phyloP scores from a whole-genome alignment of 495 filamentous ascomycete species.

The Penicillium ochrochloron region DNA sequence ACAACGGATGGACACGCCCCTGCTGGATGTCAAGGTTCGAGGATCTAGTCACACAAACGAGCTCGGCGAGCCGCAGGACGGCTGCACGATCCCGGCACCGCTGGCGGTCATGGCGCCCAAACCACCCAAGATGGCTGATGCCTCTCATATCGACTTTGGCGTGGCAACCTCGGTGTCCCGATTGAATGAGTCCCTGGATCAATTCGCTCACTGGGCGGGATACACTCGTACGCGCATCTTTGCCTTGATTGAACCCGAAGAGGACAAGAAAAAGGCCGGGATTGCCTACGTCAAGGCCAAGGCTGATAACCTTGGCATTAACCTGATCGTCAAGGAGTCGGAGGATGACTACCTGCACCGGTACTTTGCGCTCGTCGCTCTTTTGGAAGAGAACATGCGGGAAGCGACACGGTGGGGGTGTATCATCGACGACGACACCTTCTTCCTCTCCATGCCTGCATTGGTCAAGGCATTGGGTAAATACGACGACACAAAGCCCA shows the following conservation, averaged over 20 bases:
- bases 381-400: slow-evolving; percentile 52
- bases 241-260: slow-evolving; percentile 56
- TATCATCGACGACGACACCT: slow-evolving; percentile 74
- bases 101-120: slow-evolving; percentile 41
- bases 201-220: slow-evolving; percentile 65
- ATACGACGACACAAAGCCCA: slow-evolving; percentile 51
- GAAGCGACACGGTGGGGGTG: slow-evolving; percentile 60
- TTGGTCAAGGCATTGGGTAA: slow-evolving; percentile 50
- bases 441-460: slow-evolving; percentile 58
- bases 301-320: slow-evolving; percentile 50
- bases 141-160: slow-evolving; percentile 62
- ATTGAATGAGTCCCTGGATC: slow-evolving; percentile 58
- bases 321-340: slow-evolving; percentile 56
- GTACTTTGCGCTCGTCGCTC: slow-evolving; percentile 63
- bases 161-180: slow-evolving; percentile 62
- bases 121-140: slow-evolving; percentile 44
- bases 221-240: slow-evolving; percentile 60
- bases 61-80: slow-evolving; percentile 32
- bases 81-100: slow-evolving; percentile 41
- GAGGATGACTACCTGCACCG: slow-evolving; percentile 55
- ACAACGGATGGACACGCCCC: slow-evolving; percentile 37
- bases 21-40: slow-evolving; percentile 32
- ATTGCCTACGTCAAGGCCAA: slow-evolving; percentile 37
- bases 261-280: slow-evolving; percentile 15
- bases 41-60: slow-evolving; percentile 1